These are phyloP conservation scores for Medicago ruthenica DNA, from an alignment of 306 rosid species.

Conservation along the genomic window DNA sequence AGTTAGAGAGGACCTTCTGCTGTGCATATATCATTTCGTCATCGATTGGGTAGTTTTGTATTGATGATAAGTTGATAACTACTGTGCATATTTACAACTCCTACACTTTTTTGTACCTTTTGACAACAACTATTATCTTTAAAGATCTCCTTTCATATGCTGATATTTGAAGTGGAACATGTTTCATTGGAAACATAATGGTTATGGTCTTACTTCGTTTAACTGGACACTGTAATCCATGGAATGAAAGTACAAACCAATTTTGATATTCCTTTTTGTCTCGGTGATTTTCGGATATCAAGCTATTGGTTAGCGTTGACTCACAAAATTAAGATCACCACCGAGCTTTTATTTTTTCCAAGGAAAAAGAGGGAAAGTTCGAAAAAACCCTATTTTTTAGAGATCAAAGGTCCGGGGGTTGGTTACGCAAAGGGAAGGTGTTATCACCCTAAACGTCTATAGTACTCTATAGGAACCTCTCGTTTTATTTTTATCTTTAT, in stretches of 20 bases:
- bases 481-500: no score
- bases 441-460: no score
- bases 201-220: constrained; percentile 10
- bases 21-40: not conserved
- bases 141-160: constrained; percentile 29
- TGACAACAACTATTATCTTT: constrained; percentile 21
- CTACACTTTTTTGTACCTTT: constrained; percentile 21
- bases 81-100: constrained; percentile 9
- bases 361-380: no score
- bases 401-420: no score
- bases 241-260: constrained; percentile 30
- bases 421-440: no score
- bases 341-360: no score
- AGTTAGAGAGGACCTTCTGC: constrained; percentile 8
- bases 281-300: no score
- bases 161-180: constrained; percentile 23
- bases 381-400: no score
- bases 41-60: not conserved
- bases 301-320: no score
- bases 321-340: no score
- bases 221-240: constrained; percentile 9
- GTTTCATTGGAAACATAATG: constrained; percentile 9
- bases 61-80: constrained; percentile 15
- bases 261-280: constrained; percentile 23
- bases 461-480: no score